Conservation (phyloP, 495 filamentous ascomycete species). For the Xylaria bambusicola region DNA sequence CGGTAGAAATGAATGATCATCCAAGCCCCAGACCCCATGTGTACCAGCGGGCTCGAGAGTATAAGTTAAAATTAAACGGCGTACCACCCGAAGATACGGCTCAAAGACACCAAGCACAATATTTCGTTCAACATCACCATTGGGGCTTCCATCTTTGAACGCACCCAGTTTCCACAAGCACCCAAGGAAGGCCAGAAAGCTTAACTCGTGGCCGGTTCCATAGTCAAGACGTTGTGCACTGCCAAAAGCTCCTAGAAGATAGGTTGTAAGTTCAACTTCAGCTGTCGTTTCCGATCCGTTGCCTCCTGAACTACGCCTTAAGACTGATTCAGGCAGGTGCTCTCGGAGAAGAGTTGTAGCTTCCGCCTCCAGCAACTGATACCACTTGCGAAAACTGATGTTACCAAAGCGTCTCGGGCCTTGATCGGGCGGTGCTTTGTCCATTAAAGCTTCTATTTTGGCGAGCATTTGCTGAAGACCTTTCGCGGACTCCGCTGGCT, state of each 20-base stretch:
- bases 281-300: slow-evolving; percentile 20
- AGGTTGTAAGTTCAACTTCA: slow-evolving; percentile 67
- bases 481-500: slow-evolving; percentile 54
- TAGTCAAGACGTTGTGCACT: slow-evolving; percentile 90
- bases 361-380: slow-evolving; percentile 63
- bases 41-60: slow-evolving; percentile 95
- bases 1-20: slow-evolving; percentile 95
- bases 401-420: slow-evolving; percentile 93
- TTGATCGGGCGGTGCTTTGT: slow-evolving; percentile 77
- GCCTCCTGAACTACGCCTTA: slow-evolving; percentile 37
- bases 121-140: slow-evolving; percentile 61
- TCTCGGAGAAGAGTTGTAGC: slow-evolving; percentile 59
- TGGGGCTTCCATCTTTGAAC: slow-evolving; percentile 62
- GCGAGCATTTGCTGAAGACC: slow-evolving; percentile 64
- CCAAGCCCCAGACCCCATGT: slow-evolving; percentile 94
- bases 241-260: slow-evolving; percentile 86
- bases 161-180: slow-evolving; percentile 86
- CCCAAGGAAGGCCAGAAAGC: slow-evolving; percentile 88
- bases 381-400: slow-evolving; percentile 82
- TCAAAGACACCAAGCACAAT: slow-evolving; percentile 82
- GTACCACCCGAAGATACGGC: slow-evolving; percentile 80
- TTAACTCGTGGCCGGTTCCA: slow-evolving; percentile 93
- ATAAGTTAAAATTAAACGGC: slow-evolving; percentile 84
- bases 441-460: slow-evolving; percentile 64
- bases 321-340: slow-evolving; percentile 57